A percentile compares a stretch with the other conserved stretches of the same genome.
Evolutionary conservation across 192 early-diverging fungal genomes (phyloP).

Genomic region (Obelidium mucronatum): DNA sequence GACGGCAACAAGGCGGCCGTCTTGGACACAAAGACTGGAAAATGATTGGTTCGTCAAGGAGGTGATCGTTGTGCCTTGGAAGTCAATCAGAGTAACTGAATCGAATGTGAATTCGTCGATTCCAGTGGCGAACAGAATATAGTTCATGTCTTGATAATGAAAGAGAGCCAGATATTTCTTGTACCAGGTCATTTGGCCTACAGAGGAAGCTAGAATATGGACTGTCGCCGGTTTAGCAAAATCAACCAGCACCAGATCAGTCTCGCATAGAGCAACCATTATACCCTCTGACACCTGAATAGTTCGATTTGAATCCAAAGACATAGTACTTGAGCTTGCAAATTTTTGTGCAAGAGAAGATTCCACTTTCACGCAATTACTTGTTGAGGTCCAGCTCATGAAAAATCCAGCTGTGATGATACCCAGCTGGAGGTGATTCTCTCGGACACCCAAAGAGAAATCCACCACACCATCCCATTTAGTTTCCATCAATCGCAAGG

Average conservation of each 20-base stretch:
- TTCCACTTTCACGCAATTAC: background rate
- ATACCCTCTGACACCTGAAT: background rate
- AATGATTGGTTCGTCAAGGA: background rate
- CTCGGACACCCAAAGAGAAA: background rate
- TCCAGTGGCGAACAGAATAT: background rate
- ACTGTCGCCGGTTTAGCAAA: too few species aligned
- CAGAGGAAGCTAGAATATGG: too few species aligned
- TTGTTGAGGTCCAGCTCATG: background rate
- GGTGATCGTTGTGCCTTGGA: background rate
- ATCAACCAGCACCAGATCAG: background rate
- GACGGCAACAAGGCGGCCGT: background rate
- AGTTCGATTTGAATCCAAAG: too few species aligned
- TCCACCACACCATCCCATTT: background rate
- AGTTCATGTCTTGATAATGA: background rate
- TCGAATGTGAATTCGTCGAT: background rate
- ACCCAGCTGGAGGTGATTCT: background rate
- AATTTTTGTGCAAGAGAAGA: too few species aligned
- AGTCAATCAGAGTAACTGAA: background rate
- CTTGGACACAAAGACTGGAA: slow-evolving; percentile 3
- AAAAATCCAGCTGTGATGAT: background rate
- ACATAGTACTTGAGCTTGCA: too few species aligned
- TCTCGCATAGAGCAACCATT: background rate
- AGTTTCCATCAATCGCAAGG: background rate
- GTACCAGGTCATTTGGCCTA: background rate
- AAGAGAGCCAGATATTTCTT: background rate